Evolutionary conservation across 1,139 yeast species (phyloP).

Genomic region (Lodderomyces pseudojiufengensis): DNA sequence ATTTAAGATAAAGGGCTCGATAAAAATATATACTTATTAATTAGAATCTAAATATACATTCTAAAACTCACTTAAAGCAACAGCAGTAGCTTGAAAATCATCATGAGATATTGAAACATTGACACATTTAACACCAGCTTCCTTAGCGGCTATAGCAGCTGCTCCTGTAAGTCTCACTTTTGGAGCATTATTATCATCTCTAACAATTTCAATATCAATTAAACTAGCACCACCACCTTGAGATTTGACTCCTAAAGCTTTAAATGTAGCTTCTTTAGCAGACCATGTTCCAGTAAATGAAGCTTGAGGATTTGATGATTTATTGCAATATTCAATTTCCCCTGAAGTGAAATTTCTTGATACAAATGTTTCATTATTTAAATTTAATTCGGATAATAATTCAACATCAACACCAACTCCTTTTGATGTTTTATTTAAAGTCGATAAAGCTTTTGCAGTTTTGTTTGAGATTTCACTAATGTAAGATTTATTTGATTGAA

Average conservation of each 20-base stretch:
- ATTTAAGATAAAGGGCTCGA: no score
- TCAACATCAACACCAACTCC: conserved; percentile 98
- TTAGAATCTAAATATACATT: background rate
- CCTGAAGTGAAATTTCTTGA: conserved; percentile 84
- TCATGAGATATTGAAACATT: conserved; percentile 93
- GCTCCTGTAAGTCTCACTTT: conserved; percentile 69
- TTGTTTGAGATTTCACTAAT: conserved; percentile 36
- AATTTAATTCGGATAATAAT: conserved; percentile 72
- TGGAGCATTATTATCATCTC: conserved; percentile 80
- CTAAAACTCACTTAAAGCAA: conserved; percentile 75
- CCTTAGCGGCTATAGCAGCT: conserved; percentile 70
- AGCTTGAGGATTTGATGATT: conserved; percentile 75
- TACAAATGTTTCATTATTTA: conserved; percentile 82
- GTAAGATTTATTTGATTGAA: conserved; percentile 34
- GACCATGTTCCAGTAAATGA: conserved; percentile 98
- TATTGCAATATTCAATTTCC: conserved; percentile 75
- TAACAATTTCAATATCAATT: conserved; percentile 81
- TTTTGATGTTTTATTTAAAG: conserved; percentile 48
- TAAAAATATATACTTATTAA: background rate
- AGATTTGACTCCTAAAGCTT: conserved; percentile 84
- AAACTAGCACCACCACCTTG: conserved; percentile 95
- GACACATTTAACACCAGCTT: conserved; percentile 66
- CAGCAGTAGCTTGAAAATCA: conserved; percentile 96
- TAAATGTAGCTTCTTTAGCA: conserved; percentile 98
- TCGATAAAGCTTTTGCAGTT: conserved; percentile 48